phyloP scores from a whole-genome alignment of 2,329 filamentous ascomycete species.

The Calycina marina region DNA sequence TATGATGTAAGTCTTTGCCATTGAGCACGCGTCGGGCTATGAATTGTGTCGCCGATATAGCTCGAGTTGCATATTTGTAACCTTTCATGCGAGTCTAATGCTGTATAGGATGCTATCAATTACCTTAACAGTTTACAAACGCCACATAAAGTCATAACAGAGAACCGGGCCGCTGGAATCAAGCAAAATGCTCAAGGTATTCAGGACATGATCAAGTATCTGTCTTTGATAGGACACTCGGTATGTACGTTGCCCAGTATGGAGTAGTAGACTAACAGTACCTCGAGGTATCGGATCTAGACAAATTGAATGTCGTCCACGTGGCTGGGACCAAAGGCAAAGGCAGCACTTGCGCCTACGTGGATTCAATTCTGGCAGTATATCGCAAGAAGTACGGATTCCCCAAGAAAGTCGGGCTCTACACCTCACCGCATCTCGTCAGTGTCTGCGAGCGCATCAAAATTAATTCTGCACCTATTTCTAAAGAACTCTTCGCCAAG shows the following conservation, averaged over 20 bases:
- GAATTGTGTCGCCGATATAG: too few relatives aligned
- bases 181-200: conserved; percentile 56
- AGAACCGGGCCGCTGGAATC: conserved; percentile 59
- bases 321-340: conserved; percentile 68
- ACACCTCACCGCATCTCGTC: conserved; percentile 55
- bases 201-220: conserved; percentile 67
- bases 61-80: too few relatives aligned
- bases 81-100: too few relatives aligned
- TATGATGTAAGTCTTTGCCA: too few relatives aligned
- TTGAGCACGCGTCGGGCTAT: too few relatives aligned
- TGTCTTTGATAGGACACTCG: conserved; percentile 64
- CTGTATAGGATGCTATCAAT: too few relatives aligned
- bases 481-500: conserved; percentile 41
- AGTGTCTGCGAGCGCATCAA: conserved; percentile 53
- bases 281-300: conserved; percentile 24
- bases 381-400: conserved; percentile 26
- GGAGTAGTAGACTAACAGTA: background rate
- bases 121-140: conserved; percentile 84
- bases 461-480: conserved; percentile 42
- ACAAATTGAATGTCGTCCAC: conserved; percentile 52
- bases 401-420: conserved; percentile 36
- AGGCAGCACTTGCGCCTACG: conserved; percentile 56
- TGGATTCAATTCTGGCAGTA: conserved; percentile 43
- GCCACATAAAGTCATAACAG: conserved; percentile 68
- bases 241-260: conserved; percentile 18